Evolutionary conservation across 768 basidiomycete genomes (phyloP), one percentile per base, ranked within the genome.

Genomic region (Agaricus bisporus): DNA sequence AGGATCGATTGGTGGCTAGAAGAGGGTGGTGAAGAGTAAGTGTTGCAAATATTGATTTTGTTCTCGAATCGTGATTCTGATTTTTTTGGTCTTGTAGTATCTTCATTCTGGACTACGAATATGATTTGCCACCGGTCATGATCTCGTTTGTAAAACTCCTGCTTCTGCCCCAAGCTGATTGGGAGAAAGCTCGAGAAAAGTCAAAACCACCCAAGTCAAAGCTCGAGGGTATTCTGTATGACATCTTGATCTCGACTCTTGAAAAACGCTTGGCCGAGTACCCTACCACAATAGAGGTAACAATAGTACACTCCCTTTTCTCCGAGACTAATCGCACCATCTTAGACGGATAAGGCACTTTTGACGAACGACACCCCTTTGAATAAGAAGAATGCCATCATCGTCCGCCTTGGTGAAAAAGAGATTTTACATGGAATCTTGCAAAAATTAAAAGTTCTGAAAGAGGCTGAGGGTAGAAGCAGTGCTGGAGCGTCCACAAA

Each of bases 1-100:
- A 78, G 91, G 37, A 85, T 97, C 8, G 91, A 98, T 56, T 97
- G 90, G 85, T 94, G 94, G 90, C 71, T 98, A 11, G 92, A 97
- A 58, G 80, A 86, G 63, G 89, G 86, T 2, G 87, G 87, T 17
- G 93, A 95, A 58, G 94, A 97, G 93, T 94, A 63, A 58, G 84
- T 50, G 48, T 46, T 36, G 44, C 10, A 25, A 52, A 18, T 18
- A 18, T 56, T 56, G 17, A 7, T 14, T 15, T 29, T 20, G n/a
- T 38, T 47, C 38, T 29, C 37, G 43, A 39, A 45, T 36, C 22
- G 26, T 20, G 32, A 50, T 41, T 36, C 25, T 45, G 44, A 45
- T 38, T 39, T 32, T 17, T 22, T 20, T n/a, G 25, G 29, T 11
- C 49, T 6, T 28, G 14, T 52, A 86, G 85, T 59, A 73, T 80